A percentile compares a stretch with the other conserved stretches of the same genome.
These are phyloP conservation scores for Paramecium sexaurelia DNA, from an alignment of 73 alveolate genomes.

Conservation along the genomic window DNA sequence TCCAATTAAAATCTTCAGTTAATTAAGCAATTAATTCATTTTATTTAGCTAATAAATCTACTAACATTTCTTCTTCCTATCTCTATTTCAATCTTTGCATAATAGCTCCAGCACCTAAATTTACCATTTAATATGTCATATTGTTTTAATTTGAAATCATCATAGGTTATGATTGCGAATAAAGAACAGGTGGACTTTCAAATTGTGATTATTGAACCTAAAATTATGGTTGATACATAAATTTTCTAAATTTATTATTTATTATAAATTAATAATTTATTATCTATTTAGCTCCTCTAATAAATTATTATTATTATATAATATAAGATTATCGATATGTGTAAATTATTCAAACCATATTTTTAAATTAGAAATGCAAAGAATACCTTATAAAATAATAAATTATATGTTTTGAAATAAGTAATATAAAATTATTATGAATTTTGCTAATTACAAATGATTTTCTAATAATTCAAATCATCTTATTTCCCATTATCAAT, in stretches of 20 bases:
- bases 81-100: constrained; percentile 38
- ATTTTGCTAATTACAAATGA: no score
- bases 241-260: background rate
- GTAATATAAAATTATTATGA: no score
- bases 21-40: constrained; percentile 32
- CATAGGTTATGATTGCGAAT: constrained; percentile 45
- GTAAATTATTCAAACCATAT: no score
- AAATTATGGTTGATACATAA: background rate
- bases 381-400: no score
- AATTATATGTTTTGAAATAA: no score
- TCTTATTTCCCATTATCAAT: no score
- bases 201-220: constrained; percentile 23
- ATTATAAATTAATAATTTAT: background rate
- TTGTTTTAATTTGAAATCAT: constrained; percentile 49
- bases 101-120: constrained; percentile 58
- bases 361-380: no score
- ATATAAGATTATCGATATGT: no score
- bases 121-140: constrained; percentile 50
- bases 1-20: constrained; percentile 30
- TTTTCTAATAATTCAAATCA: no score
- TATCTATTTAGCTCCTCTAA: no score
- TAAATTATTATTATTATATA: no score
- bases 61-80: constrained; percentile 20
- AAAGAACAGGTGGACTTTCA: constrained; percentile 30
- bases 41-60: constrained; percentile 1